phyloP scores from a whole-genome alignment of 2,329 filamentous ascomycete species.

The Alternaria brassicae region DNA sequence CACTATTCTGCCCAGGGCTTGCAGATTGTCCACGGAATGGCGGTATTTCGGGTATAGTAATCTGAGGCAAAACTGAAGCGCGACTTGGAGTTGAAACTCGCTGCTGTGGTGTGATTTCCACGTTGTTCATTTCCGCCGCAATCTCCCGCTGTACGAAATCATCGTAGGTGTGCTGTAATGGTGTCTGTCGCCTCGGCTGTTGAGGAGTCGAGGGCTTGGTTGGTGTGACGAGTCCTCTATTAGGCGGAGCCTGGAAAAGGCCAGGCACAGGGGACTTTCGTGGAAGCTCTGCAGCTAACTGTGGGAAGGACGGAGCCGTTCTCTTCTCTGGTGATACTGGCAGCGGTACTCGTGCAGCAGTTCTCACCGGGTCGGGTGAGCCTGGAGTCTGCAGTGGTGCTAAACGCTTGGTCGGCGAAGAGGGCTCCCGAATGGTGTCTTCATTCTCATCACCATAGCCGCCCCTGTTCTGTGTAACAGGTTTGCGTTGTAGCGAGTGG shows the following conservation, averaged over 20 bases:
- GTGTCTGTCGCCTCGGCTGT: slow-evolving; percentile 43
- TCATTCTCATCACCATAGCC: slow-evolving; percentile 49
- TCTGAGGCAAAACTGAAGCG: slow-evolving; percentile 40
- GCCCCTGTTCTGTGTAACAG: slow-evolving; percentile 33
- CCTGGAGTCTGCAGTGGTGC: slow-evolving; percentile 38
- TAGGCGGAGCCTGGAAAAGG: slow-evolving; percentile 41
- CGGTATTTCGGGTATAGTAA: slow-evolving; percentile 46
- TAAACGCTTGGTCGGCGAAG: slow-evolving; percentile 54
- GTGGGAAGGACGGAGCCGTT: slow-evolving; percentile 41
- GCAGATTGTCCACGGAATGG: slow-evolving; percentile 40
- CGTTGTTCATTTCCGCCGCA: slow-evolving; percentile 49
- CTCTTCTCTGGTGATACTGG: slow-evolving; percentile 56
- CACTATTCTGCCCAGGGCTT: slow-evolving; percentile 17
- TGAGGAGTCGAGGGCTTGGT: slow-evolving; percentile 45
- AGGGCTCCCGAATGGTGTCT: slow-evolving; percentile 47
- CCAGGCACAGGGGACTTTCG: slow-evolving; percentile 44
- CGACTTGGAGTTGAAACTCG: slow-evolving; percentile 44
- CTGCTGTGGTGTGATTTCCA: slow-evolving; percentile 47
- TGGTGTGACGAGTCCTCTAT: slow-evolving; percentile 38
- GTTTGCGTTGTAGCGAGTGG: slow-evolving; percentile 44
- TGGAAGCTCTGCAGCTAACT: slow-evolving; percentile 34
- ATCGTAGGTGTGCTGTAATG: slow-evolving; percentile 49
- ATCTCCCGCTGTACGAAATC: slow-evolving; percentile 59
- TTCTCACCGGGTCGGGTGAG: slow-evolving; percentile 52
- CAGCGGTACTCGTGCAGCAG: slow-evolving; percentile 54